Evolutionary conservation across 225 moss, liverwort and hornwort species (phyloP).

Genomic region (Marchantia paleacea): DNA sequence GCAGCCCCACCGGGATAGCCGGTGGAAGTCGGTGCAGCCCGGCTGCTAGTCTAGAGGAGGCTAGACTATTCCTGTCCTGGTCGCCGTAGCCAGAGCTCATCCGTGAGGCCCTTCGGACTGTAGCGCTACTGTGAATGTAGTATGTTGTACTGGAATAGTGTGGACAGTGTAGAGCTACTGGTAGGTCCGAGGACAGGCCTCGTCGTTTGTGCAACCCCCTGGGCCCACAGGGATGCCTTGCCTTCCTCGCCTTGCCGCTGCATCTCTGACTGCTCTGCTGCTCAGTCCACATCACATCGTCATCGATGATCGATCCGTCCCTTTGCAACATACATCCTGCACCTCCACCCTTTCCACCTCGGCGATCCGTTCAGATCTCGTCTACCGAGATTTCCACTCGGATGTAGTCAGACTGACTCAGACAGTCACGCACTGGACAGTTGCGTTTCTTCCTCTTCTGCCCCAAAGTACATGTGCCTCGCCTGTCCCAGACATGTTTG

Average conservation of each 20-base stretch:
- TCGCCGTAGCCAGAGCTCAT: neutral
- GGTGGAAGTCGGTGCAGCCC: conserved; percentile 16
- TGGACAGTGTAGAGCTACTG: neutral
- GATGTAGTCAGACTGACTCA: neutral
- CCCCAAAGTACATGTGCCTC: neutral
- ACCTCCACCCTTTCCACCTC: neutral
- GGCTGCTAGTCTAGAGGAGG: neutral
- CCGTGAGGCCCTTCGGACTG: neutral
- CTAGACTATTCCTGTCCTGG: neutral
- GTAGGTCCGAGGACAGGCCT: neutral
- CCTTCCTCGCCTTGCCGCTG: conserved; percentile 1
- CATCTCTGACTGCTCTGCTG: neutral
- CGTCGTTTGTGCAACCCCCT: conserved; percentile 15
- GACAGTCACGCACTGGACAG: neutral
- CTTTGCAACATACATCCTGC: neutral
- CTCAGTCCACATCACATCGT: too few species aligned
- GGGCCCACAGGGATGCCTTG: neutral
- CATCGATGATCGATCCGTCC: neutral
- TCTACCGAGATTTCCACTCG: neutral
- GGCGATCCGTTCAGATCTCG: neutral
- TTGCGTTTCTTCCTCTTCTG: neutral
- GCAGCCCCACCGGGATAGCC: conserved; percentile 11
- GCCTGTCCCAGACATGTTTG: neutral
- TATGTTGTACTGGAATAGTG: neutral
- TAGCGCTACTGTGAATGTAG: neutral